Conservation (phyloP, 495 filamentous ascomycete genomes). For the Apodospora peruviana region DNA sequence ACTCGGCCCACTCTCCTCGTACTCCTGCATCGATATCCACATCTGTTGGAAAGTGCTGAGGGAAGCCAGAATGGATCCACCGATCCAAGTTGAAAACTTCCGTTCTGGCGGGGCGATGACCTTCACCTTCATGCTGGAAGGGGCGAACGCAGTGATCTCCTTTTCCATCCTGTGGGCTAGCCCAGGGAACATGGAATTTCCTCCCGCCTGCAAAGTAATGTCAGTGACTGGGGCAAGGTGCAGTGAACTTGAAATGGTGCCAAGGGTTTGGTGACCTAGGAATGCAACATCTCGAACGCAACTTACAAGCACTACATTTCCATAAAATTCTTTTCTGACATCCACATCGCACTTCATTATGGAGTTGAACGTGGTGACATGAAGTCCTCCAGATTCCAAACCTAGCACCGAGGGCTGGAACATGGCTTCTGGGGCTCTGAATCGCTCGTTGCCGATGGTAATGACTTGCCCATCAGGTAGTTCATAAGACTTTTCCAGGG, state of each 20-base stretch:
- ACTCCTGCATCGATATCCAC: constrained; percentile 99
- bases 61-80: constrained; percentile 98
- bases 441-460: constrained; percentile 99
- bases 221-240: background rate
- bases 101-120: constrained; percentile 96
- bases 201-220: constrained; percentile 67
- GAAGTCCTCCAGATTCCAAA: constrained; percentile 97
- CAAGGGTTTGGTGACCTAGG: too few species aligned
- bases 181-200: constrained; percentile 99
- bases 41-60: constrained; percentile 99
- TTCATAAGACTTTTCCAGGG: constrained; percentile 99
- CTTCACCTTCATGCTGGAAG: constrained; percentile 98
- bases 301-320: constrained; percentile 99
- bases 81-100: constrained; percentile 99
- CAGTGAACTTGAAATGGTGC: background rate
- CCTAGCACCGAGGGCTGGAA: constrained; percentile 98
- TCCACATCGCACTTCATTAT: constrained; percentile 99
- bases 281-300: too few species aligned
- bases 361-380: constrained; percentile 99
- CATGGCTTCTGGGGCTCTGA: constrained; percentile 98
- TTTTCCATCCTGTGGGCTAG: constrained; percentile 99
- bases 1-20: constrained; percentile 98
- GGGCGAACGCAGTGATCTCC: constrained; percentile 98
- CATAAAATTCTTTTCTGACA: constrained; percentile 98
- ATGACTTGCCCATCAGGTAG: constrained; percentile 99